Base-by-base conservation (phyloP, 1,284 basidiomycete species). In the Xerocomus amazonicus region DNA sequence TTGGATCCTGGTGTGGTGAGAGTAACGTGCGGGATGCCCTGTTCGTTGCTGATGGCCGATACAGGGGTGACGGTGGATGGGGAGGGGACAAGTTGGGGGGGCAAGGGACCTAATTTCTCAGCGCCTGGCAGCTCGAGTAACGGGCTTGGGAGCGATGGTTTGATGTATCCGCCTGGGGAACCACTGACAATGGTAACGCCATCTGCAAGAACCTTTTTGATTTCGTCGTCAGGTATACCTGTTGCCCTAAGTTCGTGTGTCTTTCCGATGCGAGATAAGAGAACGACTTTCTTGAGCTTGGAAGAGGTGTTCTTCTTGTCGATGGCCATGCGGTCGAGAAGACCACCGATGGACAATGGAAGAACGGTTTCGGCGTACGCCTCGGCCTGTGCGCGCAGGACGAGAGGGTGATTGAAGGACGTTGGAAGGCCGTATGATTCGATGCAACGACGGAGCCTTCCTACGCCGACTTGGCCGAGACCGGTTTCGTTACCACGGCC, bases 291-390 rank as follows among this genome's bases (percentile, higher is more conserved):
- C 76, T 97, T 97, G 60, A 87, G 83, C 36, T 64, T 67, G 49
- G 80, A 63, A 48, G 96, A 88, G 50, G 85, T 87, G 69, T 99
- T 99, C 80, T 99, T 99, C 79, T 99, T 99, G 80, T 99, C 96
- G 54, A 99, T 86, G 56, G 80, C 81, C 86, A 90, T 90, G 65
- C 97, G 90, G 69, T 98, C 93, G 40, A 99, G 79, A 13, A 99
- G 77, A 17, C 83, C 79, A 52, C 92, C 85, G 45, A 94, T 85
- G 13, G 85, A 85, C 51, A 98, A 81, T 47, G 80, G 73, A 43
- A 79, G 81, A 0, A 88, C 78, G 0, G 92, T 75, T 37, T 76
- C 80, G 2, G 84, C 74, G 54, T 41, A 48, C 6, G 63, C 63
- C 26, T 57, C 51, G 0, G 45, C 51, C 19, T 60, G 94, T 83